phyloP scores from a whole-genome alignment of 768 basidiomycete species.

The Lanmaoa pseudosensibilis region DNA sequence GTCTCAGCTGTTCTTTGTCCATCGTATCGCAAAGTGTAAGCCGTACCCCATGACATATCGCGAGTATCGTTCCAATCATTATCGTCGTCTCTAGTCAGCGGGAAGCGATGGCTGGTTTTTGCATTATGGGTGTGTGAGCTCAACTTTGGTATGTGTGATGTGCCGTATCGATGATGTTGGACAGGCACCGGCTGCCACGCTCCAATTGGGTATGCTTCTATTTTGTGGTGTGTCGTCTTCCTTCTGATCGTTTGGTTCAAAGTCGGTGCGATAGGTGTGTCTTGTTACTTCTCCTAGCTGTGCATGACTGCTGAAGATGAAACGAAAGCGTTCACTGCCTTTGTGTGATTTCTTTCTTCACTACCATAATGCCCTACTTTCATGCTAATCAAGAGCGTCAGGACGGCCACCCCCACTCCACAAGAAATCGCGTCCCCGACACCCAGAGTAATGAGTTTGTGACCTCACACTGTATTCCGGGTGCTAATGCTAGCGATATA shows the following conservation, averaged over 20 bases:
- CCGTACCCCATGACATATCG: background rate
- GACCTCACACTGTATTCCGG: background rate
- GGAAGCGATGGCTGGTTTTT: constrained; percentile 13
- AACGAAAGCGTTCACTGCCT: constrained; percentile 9
- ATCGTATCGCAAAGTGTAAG: constrained; percentile 22
- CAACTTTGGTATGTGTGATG: background rate
- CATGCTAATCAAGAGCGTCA: constrained; percentile 2
- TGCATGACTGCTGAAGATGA: constrained; percentile 1
- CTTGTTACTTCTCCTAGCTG: background rate
- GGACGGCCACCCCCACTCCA: constrained; percentile 13
- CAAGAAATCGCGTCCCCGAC: constrained; percentile 7
- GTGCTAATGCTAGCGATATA: constrained; percentile 1
- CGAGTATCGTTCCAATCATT: background rate
- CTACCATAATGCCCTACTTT: background rate
- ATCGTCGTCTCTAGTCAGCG: constrained; percentile 10
- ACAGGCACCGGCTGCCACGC: constrained; percentile 15
- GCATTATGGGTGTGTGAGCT: constrained; percentile 13
- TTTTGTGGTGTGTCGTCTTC: background rate
- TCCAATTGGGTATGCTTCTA: constrained; percentile 14
- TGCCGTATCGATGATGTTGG: constrained; percentile 7
- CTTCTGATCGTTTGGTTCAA: background rate
- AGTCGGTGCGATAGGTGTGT: constrained; percentile 18
- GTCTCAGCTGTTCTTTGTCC: constrained; percentile 19
- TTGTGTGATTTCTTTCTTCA: constrained; percentile 10
- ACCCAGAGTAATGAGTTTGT: constrained; percentile 5